A percentile compares a stretch with the other conserved stretches of the same genome.
phyloP scores from a whole-genome alignment of 2,329 filamentous ascomycete species.

The Didymella pomorum region DNA sequence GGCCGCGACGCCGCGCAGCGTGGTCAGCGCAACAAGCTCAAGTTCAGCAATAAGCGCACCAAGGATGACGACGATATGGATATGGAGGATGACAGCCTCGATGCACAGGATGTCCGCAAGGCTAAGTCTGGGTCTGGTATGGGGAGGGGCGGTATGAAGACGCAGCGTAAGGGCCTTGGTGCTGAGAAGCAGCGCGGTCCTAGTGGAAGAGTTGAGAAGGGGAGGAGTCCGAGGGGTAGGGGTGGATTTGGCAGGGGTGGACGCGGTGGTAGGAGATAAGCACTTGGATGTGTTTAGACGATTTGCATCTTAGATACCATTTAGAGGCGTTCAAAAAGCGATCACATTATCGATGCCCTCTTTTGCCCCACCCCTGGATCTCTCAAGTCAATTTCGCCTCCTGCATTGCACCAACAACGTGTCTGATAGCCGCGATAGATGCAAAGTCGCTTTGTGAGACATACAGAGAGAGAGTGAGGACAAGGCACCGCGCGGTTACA shows the following conservation, averaged over 20 bases:
- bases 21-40: constrained; percentile 67
- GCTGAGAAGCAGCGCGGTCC: constrained; percentile 45
- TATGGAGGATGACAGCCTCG: constrained; percentile 53
- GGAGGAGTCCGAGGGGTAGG: constrained; percentile 27
- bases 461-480: too few relatives aligned
- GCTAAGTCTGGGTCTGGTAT: constrained; percentile 46
- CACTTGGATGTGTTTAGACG: constrained; percentile 13
- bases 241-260: constrained; percentile 17
- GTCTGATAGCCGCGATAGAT: too few relatives aligned
- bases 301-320: constrained; percentile 23
- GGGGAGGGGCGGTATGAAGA: constrained; percentile 37
- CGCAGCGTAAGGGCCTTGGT: constrained; percentile 48
- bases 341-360: background rate
- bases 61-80: constrained; percentile 58
- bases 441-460: too few relatives aligned
- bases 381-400: too few relatives aligned
- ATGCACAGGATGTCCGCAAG: constrained; percentile 47
- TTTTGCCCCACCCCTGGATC: too few relatives aligned
- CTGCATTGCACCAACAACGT: too few relatives aligned
- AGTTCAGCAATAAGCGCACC: constrained; percentile 63
- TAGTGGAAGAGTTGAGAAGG: constrained; percentile 28
- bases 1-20: constrained; percentile 66
- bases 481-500: too few relatives aligned
- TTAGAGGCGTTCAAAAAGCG: constrained; percentile 18
- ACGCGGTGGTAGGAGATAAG: constrained; percentile 4